These are phyloP conservation scores for Flaveria sonorensis DNA, from an alignment of 129 eudicot species.

Conservation along the genomic window DNA sequence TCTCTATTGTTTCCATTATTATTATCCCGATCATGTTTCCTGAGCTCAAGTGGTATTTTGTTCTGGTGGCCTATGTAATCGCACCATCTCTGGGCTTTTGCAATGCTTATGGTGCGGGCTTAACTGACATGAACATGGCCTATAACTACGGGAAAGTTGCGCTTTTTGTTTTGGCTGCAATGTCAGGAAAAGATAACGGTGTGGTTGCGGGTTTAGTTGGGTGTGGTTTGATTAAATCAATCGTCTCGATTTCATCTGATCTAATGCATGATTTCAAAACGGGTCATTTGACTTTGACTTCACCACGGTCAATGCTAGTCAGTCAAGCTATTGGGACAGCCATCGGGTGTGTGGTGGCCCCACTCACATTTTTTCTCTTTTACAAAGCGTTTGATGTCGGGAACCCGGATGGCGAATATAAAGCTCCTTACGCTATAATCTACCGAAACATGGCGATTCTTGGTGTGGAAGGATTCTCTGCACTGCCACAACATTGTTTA, in stretches of 20 bases:
- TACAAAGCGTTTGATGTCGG: conserved; percentile 82
- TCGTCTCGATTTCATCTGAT: conserved; percentile 79
- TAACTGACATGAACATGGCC: conserved; percentile 96
- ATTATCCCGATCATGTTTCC: conserved; percentile 79
- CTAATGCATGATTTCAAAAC: conserved; percentile 94
- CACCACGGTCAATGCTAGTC: conserved; percentile 79
- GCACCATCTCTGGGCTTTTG: conserved; percentile 88
- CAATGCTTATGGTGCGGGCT: conserved; percentile 89
- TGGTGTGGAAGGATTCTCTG: conserved; percentile 85
- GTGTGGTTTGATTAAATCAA: conserved; percentile 80
- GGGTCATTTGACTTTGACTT: conserved; percentile 81
- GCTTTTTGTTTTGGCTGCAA: conserved; percentile 72
- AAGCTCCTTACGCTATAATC: conserved; percentile 86
- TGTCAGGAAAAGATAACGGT: conserved; percentile 58
- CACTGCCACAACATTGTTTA: conserved; percentile 78
- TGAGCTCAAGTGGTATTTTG: conserved; percentile 76
- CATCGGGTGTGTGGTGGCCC: conserved; percentile 86
- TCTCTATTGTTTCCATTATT: conserved; percentile 69
- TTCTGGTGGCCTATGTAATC: conserved; percentile 62
- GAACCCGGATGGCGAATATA: conserved; percentile 68
- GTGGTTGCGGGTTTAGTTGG: conserved; percentile 87
- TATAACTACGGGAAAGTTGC: conserved; percentile 90
- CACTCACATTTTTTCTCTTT: conserved; percentile 77
- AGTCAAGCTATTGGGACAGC: conserved; percentile 91
- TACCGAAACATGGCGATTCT: conserved; percentile 94